Base-by-base conservation (phyloP, 169 alveolate species). In the Plasmodium sp. region DNA sequence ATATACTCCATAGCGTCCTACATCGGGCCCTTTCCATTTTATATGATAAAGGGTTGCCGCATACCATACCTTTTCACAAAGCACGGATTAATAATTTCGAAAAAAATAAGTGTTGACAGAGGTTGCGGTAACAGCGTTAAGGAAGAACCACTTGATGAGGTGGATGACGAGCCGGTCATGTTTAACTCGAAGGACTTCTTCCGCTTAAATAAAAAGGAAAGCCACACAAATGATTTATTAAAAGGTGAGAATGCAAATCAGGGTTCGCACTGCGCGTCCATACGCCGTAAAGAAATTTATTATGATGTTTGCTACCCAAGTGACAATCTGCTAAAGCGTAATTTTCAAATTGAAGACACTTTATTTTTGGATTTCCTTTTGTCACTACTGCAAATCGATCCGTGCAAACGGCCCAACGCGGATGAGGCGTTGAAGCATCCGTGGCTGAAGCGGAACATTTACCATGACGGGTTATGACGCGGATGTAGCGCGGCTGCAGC, bases 371-470 rank as follows among this genome's bases (percentile, higher is more conserved):
- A 92, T 92, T 92, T 92, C 31, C 95, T 92, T 36, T 48, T 73
- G 51, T 92, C 95, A 51, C 88, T 97, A 41, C 82, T 98, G 36
- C 97, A 97, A 85, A 96, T 97, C 45, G 98, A 97, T 81, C 99
- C 99, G 22, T 96, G 96, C 93, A 96, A 96, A 72, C 77, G 99
- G 93, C 97, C 95, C 22, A 96, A 95, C 75, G 98, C 99, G 48
- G 97, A 93, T 80, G 99, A 98, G 80, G 99, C 99, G 12, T 96
- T 98, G 79, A 95, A 98, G 84, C 99, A 98, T 83, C 98, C 98
- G 14, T 98, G 99, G 99, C 92, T 96, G 51, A 84, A 95, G 91
- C 95, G 86, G 31, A 91, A 93, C 79, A 83, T 82, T 54, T 92
- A 92, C 51, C 51, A 81, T 22, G 95, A 92, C 36, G 95, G 95